phyloP scores from a whole-genome alignment of 116 monocot genomes.

The Phalaenopsis hybrid region DNA sequence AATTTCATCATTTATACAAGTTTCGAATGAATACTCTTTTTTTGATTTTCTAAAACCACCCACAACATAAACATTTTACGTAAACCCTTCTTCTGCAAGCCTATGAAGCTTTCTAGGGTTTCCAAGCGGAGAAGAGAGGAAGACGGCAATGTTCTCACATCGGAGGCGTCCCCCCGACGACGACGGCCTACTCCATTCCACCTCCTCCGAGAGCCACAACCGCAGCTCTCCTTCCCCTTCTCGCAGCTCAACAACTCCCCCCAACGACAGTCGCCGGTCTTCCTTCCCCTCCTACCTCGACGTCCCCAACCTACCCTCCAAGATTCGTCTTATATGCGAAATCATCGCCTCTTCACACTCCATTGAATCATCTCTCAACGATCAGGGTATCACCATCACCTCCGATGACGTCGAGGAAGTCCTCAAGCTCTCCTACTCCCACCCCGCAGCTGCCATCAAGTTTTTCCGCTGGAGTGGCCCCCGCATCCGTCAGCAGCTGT shows the following conservation, averaged over 20 bases:
- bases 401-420: constrained; percentile 48
- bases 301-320: constrained; percentile 27
- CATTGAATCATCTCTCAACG: constrained; percentile 21
- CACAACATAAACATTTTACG: no score
- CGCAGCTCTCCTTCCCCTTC: not conserved
- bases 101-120: not conserved
- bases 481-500: constrained; percentile 18
- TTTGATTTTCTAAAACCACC: no score
- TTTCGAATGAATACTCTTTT: no score
- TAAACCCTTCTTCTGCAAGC: no score
- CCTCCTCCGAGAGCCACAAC: not conserved
- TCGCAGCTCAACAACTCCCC: not conserved
- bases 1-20: no score
- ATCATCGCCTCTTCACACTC: constrained; percentile 37
- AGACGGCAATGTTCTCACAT: not conserved
- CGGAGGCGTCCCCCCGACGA: not conserved
- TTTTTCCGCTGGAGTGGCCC: constrained; percentile 57
- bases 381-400: constrained; percentile 22
- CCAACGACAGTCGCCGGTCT: not conserved
- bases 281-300: constrained; percentile 41
- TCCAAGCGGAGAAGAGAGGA: not conserved
- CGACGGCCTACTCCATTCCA: not conserved
- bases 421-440: constrained; percentile 62
- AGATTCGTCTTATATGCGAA: constrained; percentile 43
- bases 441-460: constrained; percentile 37